Percentiles rank a stretch among this genome's conserved stretches.
Conservation (phyloP, 208 protist species). For the Cochliopodium minus region DNA sequence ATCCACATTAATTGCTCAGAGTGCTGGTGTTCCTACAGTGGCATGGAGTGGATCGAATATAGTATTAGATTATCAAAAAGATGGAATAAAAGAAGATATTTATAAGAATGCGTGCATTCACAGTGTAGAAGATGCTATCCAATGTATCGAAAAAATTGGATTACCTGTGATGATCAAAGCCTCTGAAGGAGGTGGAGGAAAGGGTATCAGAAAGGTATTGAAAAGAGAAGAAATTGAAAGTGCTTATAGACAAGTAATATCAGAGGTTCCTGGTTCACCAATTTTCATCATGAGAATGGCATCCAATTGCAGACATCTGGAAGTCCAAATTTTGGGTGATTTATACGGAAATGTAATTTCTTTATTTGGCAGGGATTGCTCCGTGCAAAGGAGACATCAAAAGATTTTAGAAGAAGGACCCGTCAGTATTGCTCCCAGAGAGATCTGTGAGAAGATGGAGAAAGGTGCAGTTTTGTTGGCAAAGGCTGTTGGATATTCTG, state of each 20-base stretch:
- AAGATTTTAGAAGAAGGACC: conserved; percentile 94
- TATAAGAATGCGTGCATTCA: conserved; percentile 69
- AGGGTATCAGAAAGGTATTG: conserved; percentile 79
- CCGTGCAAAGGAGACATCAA: conserved; percentile 90
- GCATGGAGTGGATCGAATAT: conserved; percentile 67
- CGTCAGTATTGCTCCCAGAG: conserved; percentile 48
- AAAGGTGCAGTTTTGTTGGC: conserved; percentile 66
- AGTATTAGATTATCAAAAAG: not conserved
- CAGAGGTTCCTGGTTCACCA: conserved; percentile 84
- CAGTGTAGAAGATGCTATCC: conserved; percentile 61
- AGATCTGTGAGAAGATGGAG: conserved; percentile 69
- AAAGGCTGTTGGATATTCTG: conserved; percentile 67
- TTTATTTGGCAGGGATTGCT: conserved; percentile 85
- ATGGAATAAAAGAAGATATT: conserved; percentile 22
- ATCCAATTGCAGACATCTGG: conserved; percentile 69
- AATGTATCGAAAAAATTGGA: conserved; percentile 61
- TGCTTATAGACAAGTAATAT: conserved; percentile 36
- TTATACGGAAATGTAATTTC: conserved; percentile 70
- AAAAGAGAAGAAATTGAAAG: conserved; percentile 34
- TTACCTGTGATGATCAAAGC: conserved; percentile 95
- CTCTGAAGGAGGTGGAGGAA: conserved; percentile 90
- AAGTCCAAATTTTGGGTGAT: conserved; percentile 86
- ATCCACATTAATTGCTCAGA: conserved; percentile 87
- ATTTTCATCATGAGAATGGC: conserved; percentile 92
- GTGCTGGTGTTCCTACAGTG: conserved; percentile 71